Percentiles rank a stretch among this genome's conserved stretches.
phyloP scores from a whole-genome alignment of 2,329 filamentous ascomycete species.

The Fusarium chaquense region DNA sequence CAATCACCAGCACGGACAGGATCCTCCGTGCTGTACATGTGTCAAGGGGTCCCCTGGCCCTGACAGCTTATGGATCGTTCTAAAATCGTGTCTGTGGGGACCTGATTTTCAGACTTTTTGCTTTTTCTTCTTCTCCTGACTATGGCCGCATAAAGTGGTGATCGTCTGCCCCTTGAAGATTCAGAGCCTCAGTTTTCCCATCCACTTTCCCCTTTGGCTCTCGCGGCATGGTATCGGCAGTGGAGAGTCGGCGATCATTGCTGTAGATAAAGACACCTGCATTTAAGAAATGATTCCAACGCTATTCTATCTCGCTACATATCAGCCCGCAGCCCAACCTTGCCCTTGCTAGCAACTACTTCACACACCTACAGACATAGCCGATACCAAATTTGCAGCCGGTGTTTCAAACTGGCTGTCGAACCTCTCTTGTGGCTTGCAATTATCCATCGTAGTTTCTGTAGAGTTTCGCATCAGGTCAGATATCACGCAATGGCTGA shows the following conservation, averaged over 20 bases:
- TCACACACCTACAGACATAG: background rate
- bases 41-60: background rate
- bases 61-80: background rate
- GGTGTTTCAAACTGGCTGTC: background rate
- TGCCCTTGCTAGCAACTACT: background rate
- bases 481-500: slow-evolving; percentile 1
- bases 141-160: background rate
- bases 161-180: background rate
- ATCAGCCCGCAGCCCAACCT: background rate
- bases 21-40: background rate
- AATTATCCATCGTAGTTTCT: background rate
- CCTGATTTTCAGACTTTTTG: background rate
- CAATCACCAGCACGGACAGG: background rate
- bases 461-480: background rate
- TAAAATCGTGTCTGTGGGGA: background rate
- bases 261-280: background rate
- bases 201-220: background rate
- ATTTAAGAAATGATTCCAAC: background rate
- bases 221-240: background rate
- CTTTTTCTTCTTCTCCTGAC: slow-evolving; percentile 3
- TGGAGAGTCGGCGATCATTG: slow-evolving; percentile 4
- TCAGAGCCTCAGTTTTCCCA: background rate
- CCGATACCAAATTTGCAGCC: background rate
- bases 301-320: background rate
- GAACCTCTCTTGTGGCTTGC: slow-evolving; percentile 2